phyloP scores from a whole-genome alignment of 805 yeast genomes.

The Teunomyces stri region DNA sequence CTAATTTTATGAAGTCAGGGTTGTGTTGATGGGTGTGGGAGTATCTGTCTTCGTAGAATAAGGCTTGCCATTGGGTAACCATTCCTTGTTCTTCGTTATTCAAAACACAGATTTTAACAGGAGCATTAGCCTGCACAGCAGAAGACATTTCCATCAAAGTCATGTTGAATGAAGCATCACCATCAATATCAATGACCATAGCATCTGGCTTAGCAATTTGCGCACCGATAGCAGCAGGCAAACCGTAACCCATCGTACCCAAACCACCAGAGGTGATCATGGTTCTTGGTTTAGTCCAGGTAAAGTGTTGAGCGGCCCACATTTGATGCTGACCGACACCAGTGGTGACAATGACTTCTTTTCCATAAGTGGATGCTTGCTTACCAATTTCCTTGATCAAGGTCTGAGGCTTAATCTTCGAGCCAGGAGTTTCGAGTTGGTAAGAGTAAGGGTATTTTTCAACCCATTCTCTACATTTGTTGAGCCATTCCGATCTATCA shows the following conservation, averaged over 20 bases:
- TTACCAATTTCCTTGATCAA: conserved; percentile 74
- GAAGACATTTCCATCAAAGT: conserved; percentile 89
- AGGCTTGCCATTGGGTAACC: conserved; percentile 99
- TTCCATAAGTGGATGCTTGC: conserved; percentile 60
- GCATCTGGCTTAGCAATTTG: conserved; percentile 96
- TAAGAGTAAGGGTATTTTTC: conserved; percentile 81
- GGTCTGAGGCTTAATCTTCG: conserved; percentile 89
- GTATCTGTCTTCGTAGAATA: conserved; percentile 94
- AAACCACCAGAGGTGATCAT: conserved; percentile 98
- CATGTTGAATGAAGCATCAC: conserved; percentile 99
- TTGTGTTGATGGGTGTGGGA: conserved; percentile 97
- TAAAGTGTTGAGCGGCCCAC: conserved; percentile 99
- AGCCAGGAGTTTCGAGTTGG: conserved; percentile 74
- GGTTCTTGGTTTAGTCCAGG: conserved; percentile 89
- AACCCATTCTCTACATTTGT: conserved; percentile 76
- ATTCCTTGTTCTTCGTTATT: conserved; percentile 99
- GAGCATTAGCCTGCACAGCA: conserved; percentile 91
- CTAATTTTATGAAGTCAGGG: conserved; percentile 90
- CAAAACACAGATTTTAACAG: conserved; percentile 82
- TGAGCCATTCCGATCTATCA: conserved; percentile 79
- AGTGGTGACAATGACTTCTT: conserved; percentile 85
- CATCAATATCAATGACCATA: conserved; percentile 93
- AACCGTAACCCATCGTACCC: conserved; percentile 98
- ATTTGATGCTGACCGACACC: conserved; percentile 99
- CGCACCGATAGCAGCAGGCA: conserved; percentile 98